Percentiles rank a stretch among this genome's conserved stretches.
Conservation (phyloP, 805 yeast species). For the Cyberlindnera mycetangii region DNA sequence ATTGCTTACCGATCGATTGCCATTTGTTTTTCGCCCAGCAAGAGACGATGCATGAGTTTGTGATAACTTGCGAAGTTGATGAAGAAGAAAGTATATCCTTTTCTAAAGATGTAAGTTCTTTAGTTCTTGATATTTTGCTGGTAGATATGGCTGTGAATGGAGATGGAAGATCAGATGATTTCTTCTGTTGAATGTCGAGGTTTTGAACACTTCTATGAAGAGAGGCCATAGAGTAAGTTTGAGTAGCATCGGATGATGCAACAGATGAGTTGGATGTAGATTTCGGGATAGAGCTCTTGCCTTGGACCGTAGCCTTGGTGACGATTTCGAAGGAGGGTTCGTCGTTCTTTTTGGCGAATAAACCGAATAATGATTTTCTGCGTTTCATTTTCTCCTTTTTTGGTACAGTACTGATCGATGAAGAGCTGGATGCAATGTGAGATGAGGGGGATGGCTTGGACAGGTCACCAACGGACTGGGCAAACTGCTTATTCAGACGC, state of each 20-base stretch:
- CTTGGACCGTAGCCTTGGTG: constrained; percentile 17
- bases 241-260: neutral
- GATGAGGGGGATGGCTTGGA: neutral
- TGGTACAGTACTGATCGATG: neutral
- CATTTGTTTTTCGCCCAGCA: constrained; percentile 25
- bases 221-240: constrained; percentile 13
- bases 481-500: constrained; percentile 8
- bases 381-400: constrained; percentile 16
- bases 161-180: constrained; percentile 3
- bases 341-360: constrained; percentile 20
- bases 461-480: constrained; percentile 11
- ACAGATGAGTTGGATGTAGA: neutral
- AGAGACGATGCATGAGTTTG: constrained; percentile 20
- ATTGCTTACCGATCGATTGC: constrained; percentile 20
- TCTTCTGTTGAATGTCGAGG: neutral
- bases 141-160: constrained; percentile 6
- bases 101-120: constrained; percentile 10
- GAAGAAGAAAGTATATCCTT: constrained; percentile 3
- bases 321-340: constrained; percentile 28
- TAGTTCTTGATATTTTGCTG: neutral
- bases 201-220: constrained; percentile 10
- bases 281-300: constrained; percentile 7
- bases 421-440: neutral
- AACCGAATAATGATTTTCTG: constrained; percentile 25
- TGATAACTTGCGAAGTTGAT: constrained; percentile 6